These are phyloP conservation scores for Aspergillus sergii DNA, from an alignment of 2,329 filamentous ascomycete species.

Conservation along the genomic window DNA sequence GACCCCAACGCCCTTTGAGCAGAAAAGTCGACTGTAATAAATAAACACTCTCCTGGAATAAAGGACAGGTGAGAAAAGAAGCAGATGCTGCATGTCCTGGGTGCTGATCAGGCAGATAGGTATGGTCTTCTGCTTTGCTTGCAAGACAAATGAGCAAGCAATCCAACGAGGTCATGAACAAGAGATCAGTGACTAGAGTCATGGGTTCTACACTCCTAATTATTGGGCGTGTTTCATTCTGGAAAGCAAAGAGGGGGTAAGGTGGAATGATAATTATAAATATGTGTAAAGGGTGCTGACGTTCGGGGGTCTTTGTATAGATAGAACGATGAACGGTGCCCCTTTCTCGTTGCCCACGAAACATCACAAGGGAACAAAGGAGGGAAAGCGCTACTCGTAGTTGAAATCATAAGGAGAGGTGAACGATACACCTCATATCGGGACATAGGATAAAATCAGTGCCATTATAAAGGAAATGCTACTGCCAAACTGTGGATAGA, in stretches of 20 bases:
- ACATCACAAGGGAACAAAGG: neutral
- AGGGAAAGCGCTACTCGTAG: neutral
- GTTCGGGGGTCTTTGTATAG: neutral
- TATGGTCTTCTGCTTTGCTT: no score
- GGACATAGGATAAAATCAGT: neutral
- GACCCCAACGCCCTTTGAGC: neutral
- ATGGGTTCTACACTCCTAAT: conserved; percentile 32
- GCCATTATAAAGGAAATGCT: neutral
- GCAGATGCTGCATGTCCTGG: conserved; percentile 10
- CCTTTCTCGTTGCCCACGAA: neutral
- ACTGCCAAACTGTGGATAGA: neutral
- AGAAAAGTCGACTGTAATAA: neutral
- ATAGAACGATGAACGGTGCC: neutral
- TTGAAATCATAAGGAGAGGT: neutral
- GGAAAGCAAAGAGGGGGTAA: neutral
- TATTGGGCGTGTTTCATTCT: neutral
- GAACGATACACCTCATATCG: neutral
- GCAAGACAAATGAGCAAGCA: neutral
- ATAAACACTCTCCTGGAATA: neutral
- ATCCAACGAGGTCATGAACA: conserved; percentile 18
- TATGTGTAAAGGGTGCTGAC: neutral
- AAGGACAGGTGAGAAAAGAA: neutral
- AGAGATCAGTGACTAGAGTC: conserved; percentile 28
- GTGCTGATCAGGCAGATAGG: conserved; percentile 10
- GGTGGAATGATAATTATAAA: neutral